These are phyloP conservation scores for Diversispora eburnea DNA, from an alignment of 192 early-diverging fungal genomes.

Conservation along the genomic window DNA sequence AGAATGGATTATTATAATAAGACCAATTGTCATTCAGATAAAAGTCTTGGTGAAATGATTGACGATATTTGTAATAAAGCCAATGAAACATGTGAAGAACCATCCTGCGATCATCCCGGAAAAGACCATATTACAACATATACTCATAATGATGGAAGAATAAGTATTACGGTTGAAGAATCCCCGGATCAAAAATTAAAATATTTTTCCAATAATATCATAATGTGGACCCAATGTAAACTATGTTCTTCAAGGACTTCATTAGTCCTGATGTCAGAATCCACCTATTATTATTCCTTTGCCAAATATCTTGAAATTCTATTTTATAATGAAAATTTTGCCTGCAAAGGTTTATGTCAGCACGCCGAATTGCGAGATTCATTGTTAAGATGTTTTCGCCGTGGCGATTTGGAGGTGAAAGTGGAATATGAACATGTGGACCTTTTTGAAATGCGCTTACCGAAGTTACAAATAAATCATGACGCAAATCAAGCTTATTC, in stretches of 20 bases:
- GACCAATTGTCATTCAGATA: slow-evolving; percentile 37
- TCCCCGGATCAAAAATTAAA: slow-evolving; percentile 26
- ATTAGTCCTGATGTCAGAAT: slow-evolving; percentile 62
- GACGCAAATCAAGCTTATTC: slow-evolving; percentile 32
- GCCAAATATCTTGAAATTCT: slow-evolving; percentile 89
- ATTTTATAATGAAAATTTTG: slow-evolving; percentile 65
- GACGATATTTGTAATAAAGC: slow-evolving; percentile 45
- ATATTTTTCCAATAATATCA: slow-evolving; percentile 46
- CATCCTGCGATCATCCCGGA: slow-evolving; percentile 44
- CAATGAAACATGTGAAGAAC: slow-evolving; percentile 38
- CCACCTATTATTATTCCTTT: slow-evolving; percentile 82
- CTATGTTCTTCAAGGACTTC: slow-evolving; percentile 64
- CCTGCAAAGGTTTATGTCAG: slow-evolving; percentile 54
- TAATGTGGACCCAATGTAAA: slow-evolving; percentile 80
- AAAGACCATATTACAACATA: slow-evolving; percentile 54
- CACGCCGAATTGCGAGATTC: slow-evolving; percentile 39
- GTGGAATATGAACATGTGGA: slow-evolving; percentile 66
- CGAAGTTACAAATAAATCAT: slow-evolving; percentile 50
- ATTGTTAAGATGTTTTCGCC: slow-evolving; percentile 70
- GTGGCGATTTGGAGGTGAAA: slow-evolving; percentile 65
- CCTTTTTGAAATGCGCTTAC: slow-evolving; percentile 63
- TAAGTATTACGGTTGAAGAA: slow-evolving; percentile 46
- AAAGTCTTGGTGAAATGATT: slow-evolving; percentile 48
- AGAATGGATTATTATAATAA: slow-evolving; percentile 55
- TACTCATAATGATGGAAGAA: slow-evolving; percentile 48